Conservation (phyloP, 2,329 filamentous ascomycete genomes). For the Periconia digitata region DNA sequence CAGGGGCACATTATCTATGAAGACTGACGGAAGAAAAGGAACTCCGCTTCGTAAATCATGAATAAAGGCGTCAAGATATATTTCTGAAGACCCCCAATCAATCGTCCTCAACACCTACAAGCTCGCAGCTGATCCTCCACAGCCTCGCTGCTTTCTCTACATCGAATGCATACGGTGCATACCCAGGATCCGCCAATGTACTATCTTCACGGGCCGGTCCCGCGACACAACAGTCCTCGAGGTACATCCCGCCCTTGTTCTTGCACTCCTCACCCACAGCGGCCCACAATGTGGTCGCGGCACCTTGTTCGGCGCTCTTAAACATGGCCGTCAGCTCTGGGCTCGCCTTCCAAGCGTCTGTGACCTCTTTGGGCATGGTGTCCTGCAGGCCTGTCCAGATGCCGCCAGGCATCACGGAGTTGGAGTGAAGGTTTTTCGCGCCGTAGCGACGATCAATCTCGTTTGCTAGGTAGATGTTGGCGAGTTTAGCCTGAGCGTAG, state of each 20-base stretch:
- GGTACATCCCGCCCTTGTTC: constrained; percentile 33
- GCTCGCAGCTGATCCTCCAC: constrained; percentile 22
- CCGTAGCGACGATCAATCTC: constrained; percentile 55
- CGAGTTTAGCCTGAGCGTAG: constrained; percentile 56
- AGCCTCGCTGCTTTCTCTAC: constrained; percentile 27
- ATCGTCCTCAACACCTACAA: constrained; percentile 8
- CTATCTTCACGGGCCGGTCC: constrained; percentile 8
- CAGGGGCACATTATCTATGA: no score
- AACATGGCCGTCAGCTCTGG: constrained; percentile 5
- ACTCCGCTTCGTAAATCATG: no score
- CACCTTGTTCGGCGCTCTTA: constrained; percentile 38
- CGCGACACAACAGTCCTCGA: constrained; percentile 24
- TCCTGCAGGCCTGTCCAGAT: constrained; percentile 10
- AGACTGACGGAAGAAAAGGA: no score
- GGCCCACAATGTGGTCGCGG: constrained; percentile 39
- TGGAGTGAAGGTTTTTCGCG: constrained; percentile 45
- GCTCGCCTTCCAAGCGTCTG: background rate
- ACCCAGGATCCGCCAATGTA: background rate
- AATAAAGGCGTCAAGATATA: no score
- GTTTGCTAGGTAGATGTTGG: constrained; percentile 56
- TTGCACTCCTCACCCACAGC: constrained; percentile 33
- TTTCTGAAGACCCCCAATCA: background rate
- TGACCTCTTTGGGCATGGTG: background rate
- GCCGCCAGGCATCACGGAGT: constrained; percentile 16
- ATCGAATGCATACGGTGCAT: constrained; percentile 24